These are phyloP conservation scores for Aristolochia californica DNA, from an alignment of 164 flowering plant genomes.

Conservation along the genomic window DNA sequence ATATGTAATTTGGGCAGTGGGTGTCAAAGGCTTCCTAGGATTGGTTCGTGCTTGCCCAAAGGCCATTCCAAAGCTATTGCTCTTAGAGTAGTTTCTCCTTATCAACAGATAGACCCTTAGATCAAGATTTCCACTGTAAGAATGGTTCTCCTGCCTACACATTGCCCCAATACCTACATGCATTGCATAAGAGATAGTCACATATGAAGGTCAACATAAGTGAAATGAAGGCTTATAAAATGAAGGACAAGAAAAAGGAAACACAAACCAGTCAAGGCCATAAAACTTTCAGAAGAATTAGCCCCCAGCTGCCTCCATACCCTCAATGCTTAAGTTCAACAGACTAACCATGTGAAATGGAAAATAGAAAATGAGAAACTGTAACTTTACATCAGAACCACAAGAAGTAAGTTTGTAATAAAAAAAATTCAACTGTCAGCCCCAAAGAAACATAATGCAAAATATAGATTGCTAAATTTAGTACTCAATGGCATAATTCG, in stretches of 20 bases:
- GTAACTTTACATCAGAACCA: too few species aligned
- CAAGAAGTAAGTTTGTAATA: too few species aligned
- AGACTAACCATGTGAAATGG: too few species aligned
- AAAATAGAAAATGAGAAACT: too few species aligned
- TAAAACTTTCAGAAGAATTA: conserved; percentile 31
- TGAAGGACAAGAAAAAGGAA: not conserved
- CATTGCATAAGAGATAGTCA: not conserved
- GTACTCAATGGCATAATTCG: too few species aligned
- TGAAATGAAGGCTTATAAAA: not conserved
- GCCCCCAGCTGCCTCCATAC: conserved; percentile 61
- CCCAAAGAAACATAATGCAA: too few species aligned
- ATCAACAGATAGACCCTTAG: conserved; percentile 8
- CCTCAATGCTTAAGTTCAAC: not conserved
- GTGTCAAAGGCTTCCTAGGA: conserved; percentile 30
- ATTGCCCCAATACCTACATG: conserved; percentile 42
- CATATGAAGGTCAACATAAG: not conserved
- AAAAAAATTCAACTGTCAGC: too few species aligned
- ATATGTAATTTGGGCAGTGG: conserved; percentile 36
- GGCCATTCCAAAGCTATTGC: conserved; percentile 47
- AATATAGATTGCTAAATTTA: too few species aligned
- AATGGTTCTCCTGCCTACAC: conserved; percentile 27
- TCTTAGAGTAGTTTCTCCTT: conserved; percentile 17
- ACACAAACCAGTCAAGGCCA: conserved; percentile 46
- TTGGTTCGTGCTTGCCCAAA: conserved; percentile 41
- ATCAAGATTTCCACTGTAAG: conserved; percentile 9